Conservation (phyloP, 2,329 filamentous ascomycete species). For the Hymenotorrendiella dingleyae region DNA sequence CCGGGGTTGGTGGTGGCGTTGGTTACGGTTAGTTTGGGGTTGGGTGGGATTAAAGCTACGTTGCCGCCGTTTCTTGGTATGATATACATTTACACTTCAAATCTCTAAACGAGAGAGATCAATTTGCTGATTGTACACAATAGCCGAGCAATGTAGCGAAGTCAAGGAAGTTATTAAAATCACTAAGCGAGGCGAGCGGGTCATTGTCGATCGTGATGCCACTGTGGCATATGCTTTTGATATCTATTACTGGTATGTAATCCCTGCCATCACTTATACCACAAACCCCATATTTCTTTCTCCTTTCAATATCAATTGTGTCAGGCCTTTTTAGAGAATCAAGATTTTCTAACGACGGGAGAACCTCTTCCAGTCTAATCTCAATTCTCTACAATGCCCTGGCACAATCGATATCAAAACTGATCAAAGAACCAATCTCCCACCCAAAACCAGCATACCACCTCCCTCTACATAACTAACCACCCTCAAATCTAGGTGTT, state of each 20-base stretch:
- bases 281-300: no score
- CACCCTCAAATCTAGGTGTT: slow-evolving; percentile 55
- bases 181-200: slow-evolving; percentile 47
- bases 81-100: no score
- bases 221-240: slow-evolving; percentile 41
- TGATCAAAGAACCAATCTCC: no score
- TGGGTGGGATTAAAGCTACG: slow-evolving; percentile 60
- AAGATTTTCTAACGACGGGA: slow-evolving; percentile 43
- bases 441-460: no score
- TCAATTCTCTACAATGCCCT: no score
- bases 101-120: no score
- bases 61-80: slow-evolving; percentile 50
- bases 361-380: no score
- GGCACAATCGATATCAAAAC: no score
- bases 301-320: no score
- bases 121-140: background rate
- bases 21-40: slow-evolving; percentile 52
- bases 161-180: slow-evolving; percentile 40
- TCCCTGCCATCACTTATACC: no score
- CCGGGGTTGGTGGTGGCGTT: slow-evolving; percentile 50
- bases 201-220: slow-evolving; percentile 51
- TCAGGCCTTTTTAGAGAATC: no score
- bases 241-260: slow-evolving; percentile 45
- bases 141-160: slow-evolving; percentile 37
- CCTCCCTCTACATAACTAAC: slow-evolving; percentile 49